phyloP scores from a whole-genome alignment of 257 asterid species.

The Eucommia ulmoides region DNA sequence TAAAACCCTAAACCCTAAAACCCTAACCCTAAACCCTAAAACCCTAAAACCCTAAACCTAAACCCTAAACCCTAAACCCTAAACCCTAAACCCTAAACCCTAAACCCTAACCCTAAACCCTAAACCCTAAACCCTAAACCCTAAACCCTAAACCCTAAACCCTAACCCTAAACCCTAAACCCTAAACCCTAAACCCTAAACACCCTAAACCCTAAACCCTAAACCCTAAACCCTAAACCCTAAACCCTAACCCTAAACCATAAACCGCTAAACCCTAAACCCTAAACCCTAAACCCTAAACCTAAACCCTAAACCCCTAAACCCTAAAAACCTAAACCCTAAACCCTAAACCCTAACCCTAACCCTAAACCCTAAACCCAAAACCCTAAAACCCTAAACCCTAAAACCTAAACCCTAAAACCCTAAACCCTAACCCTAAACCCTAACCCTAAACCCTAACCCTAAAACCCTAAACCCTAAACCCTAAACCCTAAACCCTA shows the following conservation, averaged over 20 bases:
- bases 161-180: constrained; percentile 3
- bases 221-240: constrained; percentile 7
- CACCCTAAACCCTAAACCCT: constrained; percentile 7
- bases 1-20: neutral
- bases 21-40: neutral
- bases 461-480: constrained; percentile 10
- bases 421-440: neutral
- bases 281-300: constrained; percentile 5
- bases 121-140: constrained; percentile 7
- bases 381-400: neutral
- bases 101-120: constrained; percentile 8
- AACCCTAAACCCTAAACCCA: constrained; percentile 4
- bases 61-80: constrained; percentile 8
- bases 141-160: constrained; percentile 5
- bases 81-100: constrained; percentile 5
- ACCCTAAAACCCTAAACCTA: constrained; percentile 5
- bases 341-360: no score
- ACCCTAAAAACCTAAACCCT: no score
- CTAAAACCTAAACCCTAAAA: neutral
- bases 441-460: constrained; percentile 6
- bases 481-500: constrained; percentile 11
- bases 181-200: constrained; percentile 8
- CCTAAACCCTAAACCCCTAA: neutral
- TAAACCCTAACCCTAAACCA: constrained; percentile 2
- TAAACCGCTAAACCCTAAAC: constrained; percentile 4